Evolutionary conservation across 306 rosid species (phyloP).

Genomic region (Potentilla sterilis): DNA sequence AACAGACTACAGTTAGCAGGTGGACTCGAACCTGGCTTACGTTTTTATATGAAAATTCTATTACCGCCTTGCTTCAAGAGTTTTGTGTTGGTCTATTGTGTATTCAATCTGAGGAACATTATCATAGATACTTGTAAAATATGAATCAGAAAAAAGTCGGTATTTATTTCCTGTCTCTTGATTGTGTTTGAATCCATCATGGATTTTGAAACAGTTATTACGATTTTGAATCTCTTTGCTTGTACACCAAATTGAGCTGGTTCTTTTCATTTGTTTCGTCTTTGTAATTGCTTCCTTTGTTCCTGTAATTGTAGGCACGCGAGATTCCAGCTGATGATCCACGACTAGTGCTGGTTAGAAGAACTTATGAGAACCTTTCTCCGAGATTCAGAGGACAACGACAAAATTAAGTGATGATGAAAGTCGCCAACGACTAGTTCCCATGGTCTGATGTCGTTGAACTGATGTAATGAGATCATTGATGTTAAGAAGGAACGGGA

Average conservation of each 20-base stretch:
- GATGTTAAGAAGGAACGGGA: not conserved
- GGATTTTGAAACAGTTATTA: no score
- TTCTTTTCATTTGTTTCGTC: not conserved
- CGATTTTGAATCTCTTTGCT: not conserved
- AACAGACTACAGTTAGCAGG: not conserved
- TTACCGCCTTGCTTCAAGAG: not conserved
- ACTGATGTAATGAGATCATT: not conserved
- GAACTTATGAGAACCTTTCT: conserved; percentile 35
- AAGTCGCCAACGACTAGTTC: not conserved
- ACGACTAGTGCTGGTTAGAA: conserved; percentile 55
- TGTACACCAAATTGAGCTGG: not conserved
- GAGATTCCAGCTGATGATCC: conserved; percentile 85
- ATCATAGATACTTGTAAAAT: not conserved
- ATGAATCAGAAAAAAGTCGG: no score
- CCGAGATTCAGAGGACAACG: conserved; percentile 35
- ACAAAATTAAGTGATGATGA: conserved; percentile 9
- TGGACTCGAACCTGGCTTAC: not conserved
- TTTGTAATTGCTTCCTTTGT: not conserved
- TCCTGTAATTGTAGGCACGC: conserved; percentile 50
- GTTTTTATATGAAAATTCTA: not conserved
- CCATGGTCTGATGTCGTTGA: not conserved
- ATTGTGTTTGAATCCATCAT: not conserved
- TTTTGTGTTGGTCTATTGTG: not conserved
- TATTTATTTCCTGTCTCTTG: not conserved
- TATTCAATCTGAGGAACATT: not conserved